These are phyloP conservation scores for Phallus indusiatus DNA, from an alignment of 768 basidiomycete genomes.

Conservation along the genomic window DNA sequence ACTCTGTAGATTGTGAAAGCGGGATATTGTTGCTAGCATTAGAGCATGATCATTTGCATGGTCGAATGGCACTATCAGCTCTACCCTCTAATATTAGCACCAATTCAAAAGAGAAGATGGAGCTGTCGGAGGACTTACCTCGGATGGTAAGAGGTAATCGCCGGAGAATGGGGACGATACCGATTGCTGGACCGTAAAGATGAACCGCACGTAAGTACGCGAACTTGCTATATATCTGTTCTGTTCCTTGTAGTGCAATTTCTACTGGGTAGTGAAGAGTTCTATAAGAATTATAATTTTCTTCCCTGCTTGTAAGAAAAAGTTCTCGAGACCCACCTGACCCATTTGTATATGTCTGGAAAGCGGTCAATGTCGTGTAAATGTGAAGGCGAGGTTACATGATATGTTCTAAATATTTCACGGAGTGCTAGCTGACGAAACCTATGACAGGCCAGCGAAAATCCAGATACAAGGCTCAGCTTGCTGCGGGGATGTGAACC, in stretches of 20 bases:
- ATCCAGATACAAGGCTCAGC: slow-evolving; percentile 5
- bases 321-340: neutral
- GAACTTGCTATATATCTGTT: slow-evolving; percentile 2
- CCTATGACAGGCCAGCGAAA: slow-evolving; percentile 7
- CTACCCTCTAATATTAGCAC: neutral
- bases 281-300: neutral
- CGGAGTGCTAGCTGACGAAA: slow-evolving; percentile 7
- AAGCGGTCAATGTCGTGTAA: neutral
- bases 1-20: neutral
- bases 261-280: slow-evolving; percentile 2
- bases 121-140: neutral
- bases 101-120: neutral
- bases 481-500: neutral
- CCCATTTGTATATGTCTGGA: slow-evolving; percentile 4
- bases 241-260: slow-evolving; percentile 1
- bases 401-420: slow-evolving; percentile 7
- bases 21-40: slow-evolving; percentile 5
- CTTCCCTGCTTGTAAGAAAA: neutral
- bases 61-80: slow-evolving; percentile 3
- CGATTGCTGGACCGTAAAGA: neutral
- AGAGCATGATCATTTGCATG: slow-evolving; percentile 4
- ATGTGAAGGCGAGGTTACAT: neutral
- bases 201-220: neutral
- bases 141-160: slow-evolving; percentile 2
- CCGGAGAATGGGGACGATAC: neutral